Evolutionary conservation across 2,329 filamentous ascomycete genomes (phyloP).

Genomic region (Aspergillus sclerotialis): DNA sequence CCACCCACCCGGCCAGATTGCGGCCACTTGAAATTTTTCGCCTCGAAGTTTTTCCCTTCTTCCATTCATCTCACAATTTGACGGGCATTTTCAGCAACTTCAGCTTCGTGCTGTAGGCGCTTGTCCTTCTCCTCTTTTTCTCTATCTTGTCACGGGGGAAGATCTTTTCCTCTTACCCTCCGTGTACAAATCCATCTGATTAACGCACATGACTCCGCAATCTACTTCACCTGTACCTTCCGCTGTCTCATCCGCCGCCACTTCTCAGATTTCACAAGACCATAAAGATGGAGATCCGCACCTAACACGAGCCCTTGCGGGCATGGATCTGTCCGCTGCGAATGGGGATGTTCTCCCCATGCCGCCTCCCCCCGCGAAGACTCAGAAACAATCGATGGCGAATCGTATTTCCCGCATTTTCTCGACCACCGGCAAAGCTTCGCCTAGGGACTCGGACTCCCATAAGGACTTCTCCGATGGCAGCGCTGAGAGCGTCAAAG

Average conservation of each 20-base stretch:
- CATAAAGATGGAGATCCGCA: constrained; percentile 30
- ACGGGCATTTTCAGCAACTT: constrained; percentile 10
- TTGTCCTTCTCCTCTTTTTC: constrained; percentile 9
- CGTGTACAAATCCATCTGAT: constrained; percentile 12
- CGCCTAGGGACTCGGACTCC: constrained; percentile 24
- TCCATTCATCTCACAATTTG: constrained; percentile 3
- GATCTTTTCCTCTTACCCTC: constrained; percentile 15
- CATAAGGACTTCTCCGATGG: constrained; percentile 32
- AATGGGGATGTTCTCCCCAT: constrained; percentile 29
- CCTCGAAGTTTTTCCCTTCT: constrained; percentile 2
- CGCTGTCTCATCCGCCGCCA: constrained; percentile 34
- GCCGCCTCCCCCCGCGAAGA: constrained; percentile 23
- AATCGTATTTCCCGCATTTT: constrained; percentile 42
- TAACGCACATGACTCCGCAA: constrained; percentile 36
- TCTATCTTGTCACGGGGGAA: constrained; percentile 12
- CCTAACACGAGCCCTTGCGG: constrained; percentile 39
- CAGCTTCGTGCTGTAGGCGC: constrained; percentile 21
- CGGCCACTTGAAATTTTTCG: constrained; percentile 4
- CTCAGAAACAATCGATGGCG: constrained; percentile 36
- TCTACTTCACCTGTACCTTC: constrained; percentile 38
- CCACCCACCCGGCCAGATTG: too few relatives aligned
- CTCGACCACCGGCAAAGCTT: constrained; percentile 31
- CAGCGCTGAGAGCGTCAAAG: constrained; percentile 29
- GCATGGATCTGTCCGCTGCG: constrained; percentile 32
- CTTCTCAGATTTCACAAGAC: constrained; percentile 34